Percentiles rank a stretch among this genome's conserved stretches.
Evolutionary conservation across 345 rosid genomes (phyloP).

Genomic region (Conringia planisiliqua): DNA sequence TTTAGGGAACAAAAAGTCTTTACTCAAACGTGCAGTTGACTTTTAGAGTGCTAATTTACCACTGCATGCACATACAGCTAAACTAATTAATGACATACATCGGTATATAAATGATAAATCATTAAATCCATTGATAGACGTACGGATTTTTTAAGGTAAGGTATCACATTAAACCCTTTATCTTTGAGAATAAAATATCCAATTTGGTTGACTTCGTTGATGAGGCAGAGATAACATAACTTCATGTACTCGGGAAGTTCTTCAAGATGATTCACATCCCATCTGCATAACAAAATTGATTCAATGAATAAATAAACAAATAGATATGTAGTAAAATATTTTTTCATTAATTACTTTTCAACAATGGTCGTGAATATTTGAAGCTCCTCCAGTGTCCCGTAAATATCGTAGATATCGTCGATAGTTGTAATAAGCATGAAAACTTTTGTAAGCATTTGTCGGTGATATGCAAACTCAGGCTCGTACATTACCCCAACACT

Average conservation of each 20-base stretch:
- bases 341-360: conserved; percentile 16
- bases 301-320: not conserved
- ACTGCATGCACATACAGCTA: not conserved
- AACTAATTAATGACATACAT: not conserved
- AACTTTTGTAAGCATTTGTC: conserved; percentile 13
- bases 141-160: conserved; percentile 41
- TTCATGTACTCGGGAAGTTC: conserved; percentile 51
- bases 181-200: conserved; percentile 33
- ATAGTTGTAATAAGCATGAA: conserved; percentile 27
- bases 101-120: not conserved
- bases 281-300: conserved; percentile 23
- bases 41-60: not conserved
- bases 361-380: conserved; percentile 29
- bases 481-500: conserved; percentile 21
- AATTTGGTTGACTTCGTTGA: conserved; percentile 35
- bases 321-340: not conserved
- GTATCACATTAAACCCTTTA: conserved; percentile 30
- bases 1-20: not conserved
- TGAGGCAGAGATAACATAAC: conserved; percentile 35
- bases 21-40: not conserved
- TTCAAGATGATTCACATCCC: conserved; percentile 39
- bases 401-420: conserved; percentile 45
- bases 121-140: not conserved
- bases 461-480: conserved; percentile 22
- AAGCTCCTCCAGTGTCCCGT: conserved; percentile 44